Conservation (phyloP, 768 basidiomycete genomes). For the Lentinula detonsa region DNA sequence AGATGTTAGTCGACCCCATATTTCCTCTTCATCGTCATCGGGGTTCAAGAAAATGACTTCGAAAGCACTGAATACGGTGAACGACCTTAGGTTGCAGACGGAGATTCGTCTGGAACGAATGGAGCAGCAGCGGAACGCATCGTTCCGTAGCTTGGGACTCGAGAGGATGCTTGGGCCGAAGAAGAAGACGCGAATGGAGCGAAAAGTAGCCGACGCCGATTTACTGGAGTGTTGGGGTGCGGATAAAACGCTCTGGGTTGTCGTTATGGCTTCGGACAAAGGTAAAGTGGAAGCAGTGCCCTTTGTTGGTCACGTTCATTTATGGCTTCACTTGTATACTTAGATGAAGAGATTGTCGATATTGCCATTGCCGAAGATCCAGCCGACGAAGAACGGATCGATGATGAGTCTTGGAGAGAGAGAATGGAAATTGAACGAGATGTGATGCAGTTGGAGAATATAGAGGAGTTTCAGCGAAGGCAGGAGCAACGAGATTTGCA, state of each 20-base stretch:
- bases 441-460: not conserved
- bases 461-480: not conserved
- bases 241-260: constrained; percentile 3
- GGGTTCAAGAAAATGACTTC: not conserved
- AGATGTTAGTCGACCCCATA: not conserved
- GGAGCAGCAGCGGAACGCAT: not conserved
- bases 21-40: not conserved
- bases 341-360: constrained; percentile 1
- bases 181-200: not conserved
- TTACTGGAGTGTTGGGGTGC: not conserved
- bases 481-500: not conserved
- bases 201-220: not conserved
- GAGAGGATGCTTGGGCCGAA: not conserved
- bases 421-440: not conserved
- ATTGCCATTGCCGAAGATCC: not conserved
- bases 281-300: not conserved
- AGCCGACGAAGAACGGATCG: constrained; percentile 1
- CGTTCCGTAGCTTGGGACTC: not conserved
- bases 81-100: not conserved
- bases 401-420: not conserved
- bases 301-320: not conserved
- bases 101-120: not conserved
- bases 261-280: constrained; percentile 4
- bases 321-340: not conserved
- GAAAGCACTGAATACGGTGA: not conserved